Evolutionary conservation across 768 basidiomycete genomes (phyloP).

Genomic region (Auriculariales sp.): DNA sequence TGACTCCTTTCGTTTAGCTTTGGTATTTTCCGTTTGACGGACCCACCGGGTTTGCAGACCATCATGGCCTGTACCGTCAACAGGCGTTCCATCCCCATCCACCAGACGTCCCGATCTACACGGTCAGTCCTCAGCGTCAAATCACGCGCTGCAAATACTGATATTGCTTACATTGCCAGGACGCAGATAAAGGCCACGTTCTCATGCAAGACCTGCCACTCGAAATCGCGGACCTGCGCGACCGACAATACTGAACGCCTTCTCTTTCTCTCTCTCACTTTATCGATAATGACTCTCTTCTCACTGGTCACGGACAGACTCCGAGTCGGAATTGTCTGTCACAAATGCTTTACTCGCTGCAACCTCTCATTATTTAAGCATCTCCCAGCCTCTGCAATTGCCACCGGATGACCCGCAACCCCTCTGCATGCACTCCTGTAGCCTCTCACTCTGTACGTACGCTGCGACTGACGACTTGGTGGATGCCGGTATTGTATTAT

Average conservation of each 20-base stretch:
- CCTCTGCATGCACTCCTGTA: too few species aligned
- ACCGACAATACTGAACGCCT: neutral
- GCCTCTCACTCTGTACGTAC: too few species aligned
- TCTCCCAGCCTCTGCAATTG: too few species aligned
- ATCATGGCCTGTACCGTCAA: constrained; percentile 53
- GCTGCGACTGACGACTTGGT: too few species aligned
- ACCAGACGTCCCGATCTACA: constrained; percentile 63
- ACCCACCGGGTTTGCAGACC: constrained; percentile 66
- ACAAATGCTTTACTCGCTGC: too few species aligned
- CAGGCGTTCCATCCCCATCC: constrained; percentile 82
- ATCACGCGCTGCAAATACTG: neutral
- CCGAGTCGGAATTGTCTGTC: too few species aligned
- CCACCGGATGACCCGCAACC: too few species aligned
- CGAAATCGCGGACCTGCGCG: constrained; percentile 75
- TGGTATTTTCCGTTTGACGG: constrained; percentile 81
- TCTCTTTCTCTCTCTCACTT: neutral
- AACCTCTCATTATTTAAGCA: too few species aligned
- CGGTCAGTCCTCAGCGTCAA: constrained; percentile 26
- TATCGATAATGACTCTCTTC: neutral
- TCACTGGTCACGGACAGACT: too few species aligned
- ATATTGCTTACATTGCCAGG: constrained; percentile 25
- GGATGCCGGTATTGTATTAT: too few species aligned
- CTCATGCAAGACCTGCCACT: constrained; percentile 47
- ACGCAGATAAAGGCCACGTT: constrained; percentile 77
- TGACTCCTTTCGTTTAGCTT: constrained; percentile 29